Conservation (phyloP, 1,284 basidiomycete species). For the Trichosporon faecale region DNA sequence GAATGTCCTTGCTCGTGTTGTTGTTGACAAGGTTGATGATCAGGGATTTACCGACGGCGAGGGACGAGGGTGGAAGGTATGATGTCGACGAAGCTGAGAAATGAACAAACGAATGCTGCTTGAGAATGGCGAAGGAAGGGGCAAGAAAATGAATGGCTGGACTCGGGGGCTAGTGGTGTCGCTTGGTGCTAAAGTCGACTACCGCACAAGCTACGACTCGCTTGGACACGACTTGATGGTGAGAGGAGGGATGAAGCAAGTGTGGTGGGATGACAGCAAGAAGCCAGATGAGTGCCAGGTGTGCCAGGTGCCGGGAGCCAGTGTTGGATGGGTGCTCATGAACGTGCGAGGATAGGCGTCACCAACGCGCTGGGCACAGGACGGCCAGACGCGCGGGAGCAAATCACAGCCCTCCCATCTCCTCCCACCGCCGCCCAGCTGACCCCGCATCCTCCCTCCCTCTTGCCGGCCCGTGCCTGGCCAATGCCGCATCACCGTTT, state of each 20-base stretch:
- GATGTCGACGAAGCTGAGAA: constrained; percentile 2
- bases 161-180: not conserved
- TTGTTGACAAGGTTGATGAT: not conserved
- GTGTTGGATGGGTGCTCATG: constrained; percentile 10
- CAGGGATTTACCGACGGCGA: not conserved
- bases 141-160: not conserved
- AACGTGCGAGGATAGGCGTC: constrained; percentile 13
- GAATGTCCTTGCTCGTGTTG: not conserved
- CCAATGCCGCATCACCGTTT: not conserved
- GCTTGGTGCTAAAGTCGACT: not conserved
- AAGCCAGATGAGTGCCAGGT: not conserved
- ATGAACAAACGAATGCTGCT: not conserved
- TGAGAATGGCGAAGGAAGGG: not conserved
- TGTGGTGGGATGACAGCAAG: not conserved
- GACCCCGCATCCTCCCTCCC: not conserved
- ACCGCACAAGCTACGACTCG: not conserved
- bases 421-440: not conserved
- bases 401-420: constrained; percentile 4
- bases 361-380: not conserved
- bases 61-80: not conserved
- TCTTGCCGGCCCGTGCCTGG: not conserved
- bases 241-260: not conserved
- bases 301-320: not conserved
- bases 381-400: constrained; percentile 7
- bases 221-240: not conserved